phyloP scores from a whole-genome alignment of 352 stramenopile genomes.

The Globisporangium recalcitrans region DNA sequence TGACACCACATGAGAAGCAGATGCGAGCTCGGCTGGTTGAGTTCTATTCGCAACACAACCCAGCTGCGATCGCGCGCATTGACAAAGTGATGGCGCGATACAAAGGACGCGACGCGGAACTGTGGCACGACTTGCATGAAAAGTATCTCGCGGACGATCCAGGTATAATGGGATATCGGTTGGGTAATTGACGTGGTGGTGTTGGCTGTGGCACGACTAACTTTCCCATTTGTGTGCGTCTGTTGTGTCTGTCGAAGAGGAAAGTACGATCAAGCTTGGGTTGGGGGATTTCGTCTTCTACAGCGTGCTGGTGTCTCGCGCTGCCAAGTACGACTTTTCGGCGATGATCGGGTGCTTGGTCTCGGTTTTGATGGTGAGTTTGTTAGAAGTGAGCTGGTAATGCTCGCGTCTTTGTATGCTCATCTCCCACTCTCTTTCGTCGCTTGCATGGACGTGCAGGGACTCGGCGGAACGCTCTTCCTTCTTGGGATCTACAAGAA shows the following conservation, averaged over 20 bases:
- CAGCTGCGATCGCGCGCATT: slow-evolving; percentile 47
- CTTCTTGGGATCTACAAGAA: slow-evolving; percentile 94
- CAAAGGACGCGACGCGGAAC: slow-evolving; percentile 55
- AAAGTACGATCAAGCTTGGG: slow-evolving; percentile 91
- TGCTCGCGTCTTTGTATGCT: neutral
- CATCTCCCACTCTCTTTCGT: slow-evolving; percentile 11
- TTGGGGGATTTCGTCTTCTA: slow-evolving; percentile 99
- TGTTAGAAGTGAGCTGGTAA: neutral
- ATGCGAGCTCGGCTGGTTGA: slow-evolving; percentile 41
- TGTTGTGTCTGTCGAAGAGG: slow-evolving; percentile 29
- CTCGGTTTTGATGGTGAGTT: slow-evolving; percentile 87
- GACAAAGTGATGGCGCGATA: slow-evolving; percentile 77
- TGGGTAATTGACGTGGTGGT: neutral
- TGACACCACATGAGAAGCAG: slow-evolving; percentile 40
- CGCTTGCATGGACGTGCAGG: slow-evolving; percentile 29
- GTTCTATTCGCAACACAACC: slow-evolving; percentile 75
- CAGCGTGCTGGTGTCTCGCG: slow-evolving; percentile 95
- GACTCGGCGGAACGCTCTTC: slow-evolving; percentile 92
- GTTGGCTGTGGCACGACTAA: neutral
- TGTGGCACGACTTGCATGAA: slow-evolving; percentile 74
- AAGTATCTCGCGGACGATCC: slow-evolving; percentile 66
- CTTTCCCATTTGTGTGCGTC: neutral
- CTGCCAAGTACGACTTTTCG: slow-evolving; percentile 94
- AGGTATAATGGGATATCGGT: slow-evolving; percentile 23
- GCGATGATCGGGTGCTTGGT: slow-evolving; percentile 93